Evolutionary conservation across 2,329 filamentous ascomycete genomes (phyloP).

Genomic region (Penicillium capsulatum): DNA sequence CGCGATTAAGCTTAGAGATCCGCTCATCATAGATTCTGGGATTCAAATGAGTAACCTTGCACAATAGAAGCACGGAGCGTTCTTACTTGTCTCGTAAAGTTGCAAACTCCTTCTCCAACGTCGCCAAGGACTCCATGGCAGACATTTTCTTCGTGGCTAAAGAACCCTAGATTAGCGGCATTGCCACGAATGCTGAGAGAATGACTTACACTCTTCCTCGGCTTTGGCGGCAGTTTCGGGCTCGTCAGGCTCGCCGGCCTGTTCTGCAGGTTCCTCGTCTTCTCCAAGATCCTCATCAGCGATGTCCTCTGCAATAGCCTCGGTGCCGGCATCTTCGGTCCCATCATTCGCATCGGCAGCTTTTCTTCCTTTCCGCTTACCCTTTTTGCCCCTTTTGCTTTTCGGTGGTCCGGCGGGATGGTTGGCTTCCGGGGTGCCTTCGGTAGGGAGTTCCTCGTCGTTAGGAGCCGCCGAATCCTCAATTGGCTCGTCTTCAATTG

Average conservation of each 20-base stretch:
- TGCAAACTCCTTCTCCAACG: slow-evolving; percentile 84
- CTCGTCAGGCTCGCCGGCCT: slow-evolving; percentile 44
- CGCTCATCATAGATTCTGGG: slow-evolving; percentile 80
- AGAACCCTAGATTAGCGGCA: slow-evolving; percentile 6
- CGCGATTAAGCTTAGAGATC: slow-evolving; percentile 70
- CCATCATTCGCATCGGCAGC: slow-evolving; percentile 38
- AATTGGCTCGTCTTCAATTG: slow-evolving; percentile 35
- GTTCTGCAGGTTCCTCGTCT: slow-evolving; percentile 48
- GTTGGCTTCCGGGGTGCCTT: slow-evolving; percentile 33
- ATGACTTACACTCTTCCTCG: slow-evolving; percentile 51
- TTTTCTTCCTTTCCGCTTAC: slow-evolving; percentile 45
- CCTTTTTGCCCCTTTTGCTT: slow-evolving; percentile 44
- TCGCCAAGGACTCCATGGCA: slow-evolving; percentile 72
- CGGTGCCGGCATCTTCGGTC: slow-evolving; percentile 34
- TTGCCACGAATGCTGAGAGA: background rate
- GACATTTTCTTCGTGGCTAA: slow-evolving; percentile 72
- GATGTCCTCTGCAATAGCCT: slow-evolving; percentile 41
- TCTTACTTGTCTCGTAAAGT: slow-evolving; percentile 65
- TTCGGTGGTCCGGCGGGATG: slow-evolving; percentile 29
- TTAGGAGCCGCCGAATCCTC: slow-evolving; percentile 30
- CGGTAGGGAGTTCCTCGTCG: slow-evolving; percentile 30
- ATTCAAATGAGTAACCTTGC: slow-evolving; percentile 12
- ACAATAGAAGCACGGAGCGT: background rate
- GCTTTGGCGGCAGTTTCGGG: slow-evolving; percentile 45
- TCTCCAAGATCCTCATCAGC: slow-evolving; percentile 48